Percentiles rank a stretch among this genome's conserved stretches.
Conservation (phyloP, 2,329 filamentous ascomycete species). For the Verticillium zaregamsianum region DNA sequence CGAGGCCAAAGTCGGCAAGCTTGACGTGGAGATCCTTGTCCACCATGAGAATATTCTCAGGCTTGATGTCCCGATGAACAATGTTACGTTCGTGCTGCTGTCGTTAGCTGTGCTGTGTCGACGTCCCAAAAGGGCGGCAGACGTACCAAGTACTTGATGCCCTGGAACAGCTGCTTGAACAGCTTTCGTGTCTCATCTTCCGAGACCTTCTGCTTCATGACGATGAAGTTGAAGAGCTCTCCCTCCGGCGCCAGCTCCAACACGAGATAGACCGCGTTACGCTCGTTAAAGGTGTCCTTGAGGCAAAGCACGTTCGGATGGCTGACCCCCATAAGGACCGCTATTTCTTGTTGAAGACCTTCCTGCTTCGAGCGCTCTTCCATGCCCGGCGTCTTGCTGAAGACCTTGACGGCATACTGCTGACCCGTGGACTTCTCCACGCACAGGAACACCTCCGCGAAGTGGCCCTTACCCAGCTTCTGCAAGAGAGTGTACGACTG, state of each 20-base stretch:
- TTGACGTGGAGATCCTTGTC: slow-evolving; percentile 86
- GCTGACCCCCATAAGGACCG: slow-evolving; percentile 93
- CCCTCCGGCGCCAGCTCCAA: slow-evolving; percentile 88
- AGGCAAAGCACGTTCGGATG: slow-evolving; percentile 90
- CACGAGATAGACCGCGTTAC: slow-evolving; percentile 84
- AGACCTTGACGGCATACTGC: slow-evolving; percentile 89
- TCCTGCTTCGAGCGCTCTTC: slow-evolving; percentile 82
- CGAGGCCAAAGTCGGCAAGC: slow-evolving; percentile 91
- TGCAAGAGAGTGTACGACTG: slow-evolving; percentile 83
- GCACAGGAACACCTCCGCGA: slow-evolving; percentile 89
- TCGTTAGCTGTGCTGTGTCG: slow-evolving; percentile 20
- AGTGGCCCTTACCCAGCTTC: slow-evolving; percentile 90
- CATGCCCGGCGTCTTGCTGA: slow-evolving; percentile 77
- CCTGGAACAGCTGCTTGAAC: slow-evolving; percentile 88
- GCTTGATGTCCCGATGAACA: slow-evolving; percentile 96
- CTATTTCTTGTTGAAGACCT: slow-evolving; percentile 90
- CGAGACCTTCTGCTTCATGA: slow-evolving; percentile 81
- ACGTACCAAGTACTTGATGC: slow-evolving; percentile 88
- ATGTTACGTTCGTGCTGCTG: slow-evolving; percentile 90
- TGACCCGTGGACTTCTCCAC: slow-evolving; percentile 79
- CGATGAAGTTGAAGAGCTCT: slow-evolving; percentile 93
- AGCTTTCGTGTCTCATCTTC: slow-evolving; percentile 82
- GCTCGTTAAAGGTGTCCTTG: slow-evolving; percentile 92
- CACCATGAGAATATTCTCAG: slow-evolving; percentile 87
- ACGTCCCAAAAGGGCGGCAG: not conserved